phyloP scores from a whole-genome alignment of 345 rosid genomes.

The Isatis tinctoria region DNA sequence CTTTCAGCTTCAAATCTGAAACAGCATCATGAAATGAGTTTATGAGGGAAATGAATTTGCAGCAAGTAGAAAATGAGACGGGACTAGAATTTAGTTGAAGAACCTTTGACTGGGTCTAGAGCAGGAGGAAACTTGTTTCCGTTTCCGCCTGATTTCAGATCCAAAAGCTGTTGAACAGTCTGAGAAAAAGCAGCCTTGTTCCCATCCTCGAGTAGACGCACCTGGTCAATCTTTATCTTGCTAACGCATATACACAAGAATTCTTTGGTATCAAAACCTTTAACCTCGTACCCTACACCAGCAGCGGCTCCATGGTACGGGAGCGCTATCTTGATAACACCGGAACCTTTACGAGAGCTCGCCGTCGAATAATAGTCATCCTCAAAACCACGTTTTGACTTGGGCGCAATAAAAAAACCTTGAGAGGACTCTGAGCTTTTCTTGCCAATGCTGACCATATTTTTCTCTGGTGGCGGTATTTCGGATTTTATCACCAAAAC shows the following conservation, averaged over 20 bases:
- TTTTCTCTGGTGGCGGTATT: conserved; percentile 42
- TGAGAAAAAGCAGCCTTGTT: conserved; percentile 66
- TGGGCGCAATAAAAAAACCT: conserved; percentile 66
- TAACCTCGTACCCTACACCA: conserved; percentile 82
- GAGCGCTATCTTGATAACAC: conserved; percentile 54
- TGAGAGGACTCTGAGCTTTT: conserved; percentile 47
- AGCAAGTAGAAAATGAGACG: background rate
- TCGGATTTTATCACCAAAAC: conserved; percentile 79
- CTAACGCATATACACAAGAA: conserved; percentile 58
- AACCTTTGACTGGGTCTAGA: conserved; percentile 78
- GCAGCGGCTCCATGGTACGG: conserved; percentile 73
- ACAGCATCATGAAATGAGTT: conserved; percentile 20
- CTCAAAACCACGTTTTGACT: conserved; percentile 60
- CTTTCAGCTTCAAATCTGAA: conserved; percentile 77
- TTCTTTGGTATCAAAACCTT: conserved; percentile 61
- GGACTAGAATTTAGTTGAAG: background rate
- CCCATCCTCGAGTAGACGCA: conserved; percentile 65
- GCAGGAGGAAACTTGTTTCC: conserved; percentile 74
- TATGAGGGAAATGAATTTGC: background rate
- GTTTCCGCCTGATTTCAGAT: conserved; percentile 56
- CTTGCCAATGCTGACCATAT: conserved; percentile 46
- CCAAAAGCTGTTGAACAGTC: conserved; percentile 76
- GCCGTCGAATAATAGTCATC: conserved; percentile 50
- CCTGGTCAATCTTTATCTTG: conserved; percentile 58
- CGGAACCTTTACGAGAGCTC: conserved; percentile 64